Conservation (phyloP, 1,284 basidiomycete genomes). For the Malassezia brasiliensis region DNA sequence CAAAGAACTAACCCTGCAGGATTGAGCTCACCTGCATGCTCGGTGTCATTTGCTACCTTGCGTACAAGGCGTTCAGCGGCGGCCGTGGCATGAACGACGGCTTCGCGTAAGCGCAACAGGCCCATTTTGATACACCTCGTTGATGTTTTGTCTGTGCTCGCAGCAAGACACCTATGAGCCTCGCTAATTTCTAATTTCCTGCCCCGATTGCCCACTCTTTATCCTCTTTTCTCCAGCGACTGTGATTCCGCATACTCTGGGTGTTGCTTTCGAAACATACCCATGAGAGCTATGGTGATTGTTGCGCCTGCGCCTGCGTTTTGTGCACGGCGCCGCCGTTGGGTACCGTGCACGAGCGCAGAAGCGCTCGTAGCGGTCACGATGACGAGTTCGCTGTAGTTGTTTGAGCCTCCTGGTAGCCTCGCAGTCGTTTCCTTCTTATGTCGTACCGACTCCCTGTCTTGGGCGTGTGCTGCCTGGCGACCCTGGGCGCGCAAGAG, state of each 20-base stretch:
- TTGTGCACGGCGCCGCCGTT: no score
- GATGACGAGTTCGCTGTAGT: background rate
- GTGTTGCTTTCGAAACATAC: constrained; percentile 9
- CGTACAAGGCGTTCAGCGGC: constrained; percentile 41
- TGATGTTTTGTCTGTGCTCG: constrained; percentile 3
- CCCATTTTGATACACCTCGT: constrained; percentile 2
- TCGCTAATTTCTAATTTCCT: constrained; percentile 14
- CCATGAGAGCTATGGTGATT: constrained; percentile 5
- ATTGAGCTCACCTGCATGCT: constrained; percentile 34
- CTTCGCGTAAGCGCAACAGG: constrained; percentile 16
- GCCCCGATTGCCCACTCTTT: constrained; percentile 1
- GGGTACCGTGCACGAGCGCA: no score
- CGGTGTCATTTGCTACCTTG: constrained; percentile 31
- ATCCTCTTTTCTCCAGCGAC: background rate
- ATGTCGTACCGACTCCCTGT: no score
- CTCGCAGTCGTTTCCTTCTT: background rate
- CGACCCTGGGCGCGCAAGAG: no score
- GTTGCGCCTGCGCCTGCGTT: background rate
- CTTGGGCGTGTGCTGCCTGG: no score
- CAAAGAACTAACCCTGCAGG: background rate
- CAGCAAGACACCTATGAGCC: constrained; percentile 4
- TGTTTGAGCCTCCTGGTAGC: background rate
- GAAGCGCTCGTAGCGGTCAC: background rate
- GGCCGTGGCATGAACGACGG: constrained; percentile 44
- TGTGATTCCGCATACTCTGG: constrained; percentile 1